A percentile compares a stretch with the other conserved stretches of the same genome.
These are phyloP conservation scores for Endogone sp. DNA, from an alignment of 192 early-diverging fungal genomes.

Conservation along the genomic window DNA sequence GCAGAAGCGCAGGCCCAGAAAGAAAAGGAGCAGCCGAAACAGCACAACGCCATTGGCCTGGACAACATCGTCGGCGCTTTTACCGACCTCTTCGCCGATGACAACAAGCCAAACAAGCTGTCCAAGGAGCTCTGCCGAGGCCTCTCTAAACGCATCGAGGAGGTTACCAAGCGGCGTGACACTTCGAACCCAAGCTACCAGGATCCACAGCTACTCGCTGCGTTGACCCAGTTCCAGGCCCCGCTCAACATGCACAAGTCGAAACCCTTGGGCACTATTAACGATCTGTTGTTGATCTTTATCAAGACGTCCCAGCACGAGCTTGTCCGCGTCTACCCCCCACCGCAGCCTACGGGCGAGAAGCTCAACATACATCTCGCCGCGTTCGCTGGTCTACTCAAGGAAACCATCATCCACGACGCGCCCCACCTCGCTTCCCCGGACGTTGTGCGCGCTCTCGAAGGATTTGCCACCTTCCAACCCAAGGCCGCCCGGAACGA, in stretches of 20 bases:
- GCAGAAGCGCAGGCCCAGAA: neutral
- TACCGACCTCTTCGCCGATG: constrained; percentile 21
- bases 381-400: constrained; percentile 40
- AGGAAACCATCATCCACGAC: constrained; percentile 37
- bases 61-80: constrained; percentile 21
- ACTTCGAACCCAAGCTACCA: constrained; percentile 33
- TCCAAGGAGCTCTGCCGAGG: constrained; percentile 42
- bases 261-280: constrained; percentile 36
- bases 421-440: constrained; percentile 22
- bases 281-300: constrained; percentile 43
- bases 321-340: constrained; percentile 22
- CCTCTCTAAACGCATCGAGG: constrained; percentile 33
- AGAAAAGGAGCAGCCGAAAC: constrained; percentile 8
- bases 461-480: constrained; percentile 1
- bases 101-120: constrained; percentile 28
- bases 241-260: constrained; percentile 36
- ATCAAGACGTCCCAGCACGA: constrained; percentile 33
- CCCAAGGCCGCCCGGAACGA: constrained; percentile 17
- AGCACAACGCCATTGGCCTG: constrained; percentile 11
- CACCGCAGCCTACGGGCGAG: constrained; percentile 31
- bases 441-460: constrained; percentile 13
- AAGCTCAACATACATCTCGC: constrained; percentile 39
- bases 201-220: constrained; percentile 37
- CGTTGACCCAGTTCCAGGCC: constrained; percentile 24
- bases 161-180: constrained; percentile 43